A percentile compares a stretch with the other conserved stretches of the same genome.
phyloP scores from a whole-genome alignment of 2,329 filamentous ascomycete genomes.

The Akanthomyces dipterigenus region DNA sequence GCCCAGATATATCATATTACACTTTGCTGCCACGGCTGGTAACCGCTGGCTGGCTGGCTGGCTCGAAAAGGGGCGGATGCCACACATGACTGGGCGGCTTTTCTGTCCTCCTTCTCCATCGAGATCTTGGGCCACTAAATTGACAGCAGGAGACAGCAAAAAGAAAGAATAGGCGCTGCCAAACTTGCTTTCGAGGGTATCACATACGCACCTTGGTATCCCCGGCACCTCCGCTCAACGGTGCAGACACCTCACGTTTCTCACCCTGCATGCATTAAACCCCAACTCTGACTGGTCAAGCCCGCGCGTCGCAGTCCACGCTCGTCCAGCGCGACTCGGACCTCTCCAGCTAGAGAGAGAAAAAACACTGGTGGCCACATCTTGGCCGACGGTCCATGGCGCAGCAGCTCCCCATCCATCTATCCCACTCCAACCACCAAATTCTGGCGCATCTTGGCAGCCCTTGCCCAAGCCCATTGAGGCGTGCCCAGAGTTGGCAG shows the following conservation, averaged over 20 bases:
- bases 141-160: not conserved
- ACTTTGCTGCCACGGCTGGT: too few species aligned
- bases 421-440: not conserved
- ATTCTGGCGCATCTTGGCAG: constrained; percentile 2
- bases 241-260: not conserved
- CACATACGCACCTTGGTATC: not conserved
- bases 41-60: not conserved
- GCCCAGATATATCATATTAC: not conserved
- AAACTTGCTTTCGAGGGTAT: not conserved
- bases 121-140: constrained; percentile 1
- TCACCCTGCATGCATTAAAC: not conserved
- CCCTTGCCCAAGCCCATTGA: not conserved
- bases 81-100: not conserved
- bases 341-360: not conserved
- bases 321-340: not conserved
- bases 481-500: constrained; percentile 1
- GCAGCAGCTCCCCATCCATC: not conserved
- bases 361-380: not conserved
- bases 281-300: not conserved
- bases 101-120: not conserved
- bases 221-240: not conserved
- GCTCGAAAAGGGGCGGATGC: not conserved
- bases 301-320: not conserved
- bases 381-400: not conserved
- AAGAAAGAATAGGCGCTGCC: not conserved